Evolutionary conservation across 768 basidiomycete species (phyloP).

Genomic region (Lanmaoa pseudosensibilis): DNA sequence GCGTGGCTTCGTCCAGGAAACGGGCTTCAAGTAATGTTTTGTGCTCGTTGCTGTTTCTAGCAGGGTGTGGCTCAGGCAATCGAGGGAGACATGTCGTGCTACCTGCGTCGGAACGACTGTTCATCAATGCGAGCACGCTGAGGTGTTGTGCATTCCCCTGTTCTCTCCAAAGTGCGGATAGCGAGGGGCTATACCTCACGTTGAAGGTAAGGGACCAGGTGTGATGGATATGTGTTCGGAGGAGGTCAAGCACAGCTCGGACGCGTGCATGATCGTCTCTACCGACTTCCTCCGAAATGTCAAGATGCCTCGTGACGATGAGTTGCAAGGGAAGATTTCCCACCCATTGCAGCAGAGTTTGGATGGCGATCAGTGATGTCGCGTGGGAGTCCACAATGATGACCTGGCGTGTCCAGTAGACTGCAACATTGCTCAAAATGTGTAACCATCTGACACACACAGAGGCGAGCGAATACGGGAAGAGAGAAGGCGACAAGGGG

Average conservation of each 20-base stretch:
- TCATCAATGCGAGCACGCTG: background rate
- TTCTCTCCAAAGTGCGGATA: conserved; percentile 9
- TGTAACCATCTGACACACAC: conserved; percentile 20
- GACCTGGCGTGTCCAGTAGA: conserved; percentile 21
- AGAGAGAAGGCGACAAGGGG: conserved; percentile 6
- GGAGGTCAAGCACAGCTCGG: background rate
- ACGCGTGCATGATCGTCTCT: background rate
- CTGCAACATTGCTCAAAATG: conserved; percentile 9
- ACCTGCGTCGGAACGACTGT: background rate
- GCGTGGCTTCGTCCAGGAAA: background rate
- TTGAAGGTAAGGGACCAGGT: conserved; percentile 4
- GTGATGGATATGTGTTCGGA: background rate
- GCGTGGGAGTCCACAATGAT: conserved; percentile 13
- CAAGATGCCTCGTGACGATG: background rate
- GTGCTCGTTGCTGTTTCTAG: background rate
- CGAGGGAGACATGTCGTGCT: background rate
- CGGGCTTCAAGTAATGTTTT: background rate
- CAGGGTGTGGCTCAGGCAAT: background rate
- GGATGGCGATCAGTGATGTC: background rate
- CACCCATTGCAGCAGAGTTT: background rate
- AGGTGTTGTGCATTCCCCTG: background rate
- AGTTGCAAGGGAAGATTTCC: conserved; percentile 3
- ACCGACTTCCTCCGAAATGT: background rate
- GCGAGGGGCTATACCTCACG: background rate
- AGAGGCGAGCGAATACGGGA: conserved; percentile 11